These are phyloP conservation scores for Brettanomyces naardenensis DNA, from an alignment of 805 yeast species.

Conservation along the genomic window DNA sequence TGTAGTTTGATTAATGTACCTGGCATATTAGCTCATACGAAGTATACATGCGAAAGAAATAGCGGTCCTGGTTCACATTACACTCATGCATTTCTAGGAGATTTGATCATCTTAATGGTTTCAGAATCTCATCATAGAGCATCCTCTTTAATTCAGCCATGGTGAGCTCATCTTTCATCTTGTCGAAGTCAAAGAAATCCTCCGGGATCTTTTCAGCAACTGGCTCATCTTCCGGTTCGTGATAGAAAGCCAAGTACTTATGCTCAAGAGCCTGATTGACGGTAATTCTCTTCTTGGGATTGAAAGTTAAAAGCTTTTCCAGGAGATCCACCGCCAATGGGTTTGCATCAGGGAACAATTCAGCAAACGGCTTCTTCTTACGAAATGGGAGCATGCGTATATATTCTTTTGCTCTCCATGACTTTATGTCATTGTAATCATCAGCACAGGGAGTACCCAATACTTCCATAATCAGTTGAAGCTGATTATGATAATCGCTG, in stretches of 20 bases:
- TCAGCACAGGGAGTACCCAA: slow-evolving; percentile 84
- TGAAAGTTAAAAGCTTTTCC: slow-evolving; percentile 68
- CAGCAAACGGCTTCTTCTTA: slow-evolving; percentile 49
- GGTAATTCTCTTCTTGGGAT: slow-evolving; percentile 74
- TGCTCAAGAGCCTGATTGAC: slow-evolving; percentile 81
- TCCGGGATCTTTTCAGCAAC: slow-evolving; percentile 73
- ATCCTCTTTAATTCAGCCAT: slow-evolving; percentile 69
- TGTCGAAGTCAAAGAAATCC: slow-evolving; percentile 86
- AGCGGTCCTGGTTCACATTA: no score
- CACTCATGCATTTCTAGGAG: no score
- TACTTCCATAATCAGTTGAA: slow-evolving; percentile 74
- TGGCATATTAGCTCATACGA: no score
- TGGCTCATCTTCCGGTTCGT: slow-evolving; percentile 94
- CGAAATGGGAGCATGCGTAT: slow-evolving; percentile 70
- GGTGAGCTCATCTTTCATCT: slow-evolving; percentile 68
- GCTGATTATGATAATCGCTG: slow-evolving; percentile 85
- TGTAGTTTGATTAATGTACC: no score
- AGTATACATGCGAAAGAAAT: no score
- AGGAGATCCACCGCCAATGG: slow-evolving; percentile 64
- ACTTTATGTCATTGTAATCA: slow-evolving; percentile 66
- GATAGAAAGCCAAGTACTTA: slow-evolving; percentile 82
- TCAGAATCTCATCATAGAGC: slow-evolving; percentile 78
- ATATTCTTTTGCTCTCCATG: slow-evolving; percentile 83
- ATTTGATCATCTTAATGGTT: slow-evolving; percentile 24
- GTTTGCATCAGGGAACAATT: slow-evolving; percentile 43